Evolutionary conservation across 2,329 filamentous ascomycete species (phyloP).

Genomic region (Colletotrichum brevisporum): DNA sequence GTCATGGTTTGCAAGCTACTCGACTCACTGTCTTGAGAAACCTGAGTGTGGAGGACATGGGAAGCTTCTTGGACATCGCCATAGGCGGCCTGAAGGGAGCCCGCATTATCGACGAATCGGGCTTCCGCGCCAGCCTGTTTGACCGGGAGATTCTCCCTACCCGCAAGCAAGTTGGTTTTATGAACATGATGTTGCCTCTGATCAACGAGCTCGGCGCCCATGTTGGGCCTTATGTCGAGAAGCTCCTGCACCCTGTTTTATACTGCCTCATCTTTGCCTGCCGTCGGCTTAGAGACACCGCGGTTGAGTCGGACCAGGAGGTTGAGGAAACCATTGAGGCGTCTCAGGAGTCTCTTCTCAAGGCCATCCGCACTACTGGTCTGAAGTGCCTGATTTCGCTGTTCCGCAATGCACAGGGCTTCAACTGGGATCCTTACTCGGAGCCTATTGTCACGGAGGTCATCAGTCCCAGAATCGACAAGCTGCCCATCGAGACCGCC

Average conservation of each 20-base stretch:
- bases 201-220: conserved; percentile 86
- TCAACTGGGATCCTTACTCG: conserved; percentile 81
- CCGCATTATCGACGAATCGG: conserved; percentile 66
- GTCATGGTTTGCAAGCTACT: conserved; percentile 84
- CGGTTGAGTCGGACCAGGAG: conserved; percentile 53
- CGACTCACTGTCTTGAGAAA: conserved; percentile 86
- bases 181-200: conserved; percentile 92
- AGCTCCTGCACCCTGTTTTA: conserved; percentile 81
- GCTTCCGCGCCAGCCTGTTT: conserved; percentile 67
- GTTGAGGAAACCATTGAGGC: conserved; percentile 59
- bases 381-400: conserved; percentile 86
- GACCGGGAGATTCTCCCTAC: conserved; percentile 71
- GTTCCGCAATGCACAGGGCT: conserved; percentile 79
- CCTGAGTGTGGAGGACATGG: conserved; percentile 80
- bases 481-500: conserved; percentile 86
- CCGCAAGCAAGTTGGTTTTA: conserved; percentile 89
- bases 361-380: conserved; percentile 77
- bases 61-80: conserved; percentile 86
- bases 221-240: conserved; percentile 76
- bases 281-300: conserved; percentile 65
- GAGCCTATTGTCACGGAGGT: conserved; percentile 80
- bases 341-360: conserved; percentile 71
- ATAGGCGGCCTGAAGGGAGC: conserved; percentile 78
- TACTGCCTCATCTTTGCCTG: conserved; percentile 84
- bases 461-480: conserved; percentile 81